phyloP scores from a whole-genome alignment of 345 rosid genomes.

The Ricinus communis region DNA sequence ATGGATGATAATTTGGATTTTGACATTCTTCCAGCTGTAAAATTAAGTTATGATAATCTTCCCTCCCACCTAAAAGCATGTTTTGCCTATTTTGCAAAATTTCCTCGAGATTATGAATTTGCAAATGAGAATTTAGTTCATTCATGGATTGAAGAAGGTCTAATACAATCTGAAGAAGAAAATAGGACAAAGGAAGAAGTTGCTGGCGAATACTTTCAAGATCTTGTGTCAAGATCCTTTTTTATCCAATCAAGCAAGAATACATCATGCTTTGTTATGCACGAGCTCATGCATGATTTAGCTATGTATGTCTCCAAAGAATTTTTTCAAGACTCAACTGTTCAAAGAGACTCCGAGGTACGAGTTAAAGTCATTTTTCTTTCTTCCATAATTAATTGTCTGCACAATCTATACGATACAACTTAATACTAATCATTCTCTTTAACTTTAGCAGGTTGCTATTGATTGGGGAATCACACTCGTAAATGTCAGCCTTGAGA shows the following conservation, averaged over 20 bases:
- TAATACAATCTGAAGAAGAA: neutral
- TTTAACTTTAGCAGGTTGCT: too few relatives aligned
- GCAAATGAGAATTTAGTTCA: too few relatives aligned
- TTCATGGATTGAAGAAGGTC: neutral
- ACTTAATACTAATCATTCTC: too few relatives aligned
- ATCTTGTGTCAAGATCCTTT: neutral
- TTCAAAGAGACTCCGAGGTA: too few relatives aligned
- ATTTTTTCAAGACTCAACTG: too few relatives aligned
- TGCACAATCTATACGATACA: too few relatives aligned
- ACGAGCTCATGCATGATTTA: neutral
- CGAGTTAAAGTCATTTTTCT: too few relatives aligned
- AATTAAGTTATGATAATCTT: neutral
- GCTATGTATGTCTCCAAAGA: neutral
- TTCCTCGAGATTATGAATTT: neutral
- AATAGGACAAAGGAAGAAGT: neutral
- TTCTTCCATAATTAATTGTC: too few relatives aligned
- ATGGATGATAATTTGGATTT: neutral
- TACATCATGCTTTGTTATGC: neutral
- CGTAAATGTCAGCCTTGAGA: too few relatives aligned
- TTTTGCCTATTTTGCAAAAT: neutral
- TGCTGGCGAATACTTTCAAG: neutral
- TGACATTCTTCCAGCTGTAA: neutral
- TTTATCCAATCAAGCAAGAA: neutral
- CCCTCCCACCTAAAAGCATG: neutral
- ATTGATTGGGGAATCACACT: too few relatives aligned